Conservation (phyloP, 2,329 filamentous ascomycete species). For the Cladorrhinum sp. region DNA sequence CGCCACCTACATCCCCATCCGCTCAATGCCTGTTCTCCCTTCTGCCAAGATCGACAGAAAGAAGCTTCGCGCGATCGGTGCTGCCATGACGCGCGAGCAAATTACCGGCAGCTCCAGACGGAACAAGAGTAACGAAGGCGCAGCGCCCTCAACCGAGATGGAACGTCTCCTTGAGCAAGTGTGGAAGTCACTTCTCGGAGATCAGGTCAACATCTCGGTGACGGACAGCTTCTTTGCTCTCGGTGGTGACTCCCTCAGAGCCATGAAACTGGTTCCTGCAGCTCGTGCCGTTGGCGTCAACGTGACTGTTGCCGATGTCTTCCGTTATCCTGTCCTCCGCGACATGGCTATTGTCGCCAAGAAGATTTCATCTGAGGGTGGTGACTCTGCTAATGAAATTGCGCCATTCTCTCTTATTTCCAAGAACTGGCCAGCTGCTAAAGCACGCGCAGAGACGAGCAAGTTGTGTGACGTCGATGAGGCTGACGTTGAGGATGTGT, state of each 20-base stretch:
- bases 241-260: conserved; percentile 51
- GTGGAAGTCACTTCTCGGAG: conserved; percentile 31
- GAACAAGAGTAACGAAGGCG: not conserved
- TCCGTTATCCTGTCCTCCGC: conserved; percentile 43
- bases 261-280: conserved; percentile 48
- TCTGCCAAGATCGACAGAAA: conserved; percentile 47
- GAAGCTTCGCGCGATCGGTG: conserved; percentile 35
- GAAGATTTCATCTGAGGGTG: conserved; percentile 9
- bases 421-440: conserved; percentile 34
- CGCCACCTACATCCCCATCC: conserved; percentile 41
- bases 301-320: conserved; percentile 45
- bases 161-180: conserved; percentile 33
- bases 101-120: conserved; percentile 3
- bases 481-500: conserved; percentile 46
- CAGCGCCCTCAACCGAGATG: conserved; percentile 28
- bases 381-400: conserved; percentile 22
- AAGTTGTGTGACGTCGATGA: conserved; percentile 36
- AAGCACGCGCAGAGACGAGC: conserved; percentile 38
- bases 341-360: conserved; percentile 41
- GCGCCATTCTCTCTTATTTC: conserved; percentile 41
- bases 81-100: conserved; percentile 18
- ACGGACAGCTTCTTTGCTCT: conserved; percentile 47
- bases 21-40: conserved; percentile 39
- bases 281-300: conserved; percentile 39
- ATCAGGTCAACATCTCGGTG: conserved; percentile 29